Conservation (phyloP, 352 stramenopile genomes). For the Phytophthora foliorum region DNA sequence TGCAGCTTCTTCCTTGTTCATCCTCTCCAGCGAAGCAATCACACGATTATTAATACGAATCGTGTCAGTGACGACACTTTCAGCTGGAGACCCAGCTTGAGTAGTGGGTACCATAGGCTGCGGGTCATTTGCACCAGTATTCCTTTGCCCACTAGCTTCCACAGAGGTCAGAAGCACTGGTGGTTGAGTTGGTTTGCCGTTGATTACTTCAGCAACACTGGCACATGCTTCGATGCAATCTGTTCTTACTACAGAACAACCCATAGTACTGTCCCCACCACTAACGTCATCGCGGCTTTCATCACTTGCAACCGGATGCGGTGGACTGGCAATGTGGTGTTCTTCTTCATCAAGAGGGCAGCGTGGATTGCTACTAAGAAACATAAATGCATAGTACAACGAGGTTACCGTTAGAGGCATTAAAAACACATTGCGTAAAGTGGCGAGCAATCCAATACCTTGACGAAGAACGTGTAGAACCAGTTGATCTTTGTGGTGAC, state of each 20-base stretch:
- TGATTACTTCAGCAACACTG: background rate
- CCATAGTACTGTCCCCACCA: background rate
- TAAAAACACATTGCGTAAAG: background rate
- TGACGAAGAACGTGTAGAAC: conserved; percentile 10
- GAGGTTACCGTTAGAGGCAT: background rate
- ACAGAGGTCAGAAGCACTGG: background rate
- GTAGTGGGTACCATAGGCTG: background rate
- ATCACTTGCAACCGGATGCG: conserved; percentile 6
- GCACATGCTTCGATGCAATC: background rate
- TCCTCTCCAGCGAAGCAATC: conserved; percentile 40
- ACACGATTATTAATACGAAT: conserved; percentile 46
- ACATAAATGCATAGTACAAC: background rate
- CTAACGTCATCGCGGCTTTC: background rate
- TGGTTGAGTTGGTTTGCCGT: background rate
- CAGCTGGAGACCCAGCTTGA: background rate
- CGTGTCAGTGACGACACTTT: conserved; percentile 27
- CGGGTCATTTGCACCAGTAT: conserved; percentile 1
- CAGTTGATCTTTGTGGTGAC: conserved; percentile 3
- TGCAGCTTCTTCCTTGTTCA: conserved; percentile 34
- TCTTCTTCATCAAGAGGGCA: conserved; percentile 5
- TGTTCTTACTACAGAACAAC: conserved; percentile 1
- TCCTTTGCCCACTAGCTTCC: background rate
- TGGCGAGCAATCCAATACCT: conserved; percentile 21
- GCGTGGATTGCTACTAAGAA: conserved; percentile 19
- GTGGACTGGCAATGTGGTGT: conserved; percentile 19